Base-by-base conservation (phyloP, 164 flowering plant genomes). In the Piper betle region DNA sequence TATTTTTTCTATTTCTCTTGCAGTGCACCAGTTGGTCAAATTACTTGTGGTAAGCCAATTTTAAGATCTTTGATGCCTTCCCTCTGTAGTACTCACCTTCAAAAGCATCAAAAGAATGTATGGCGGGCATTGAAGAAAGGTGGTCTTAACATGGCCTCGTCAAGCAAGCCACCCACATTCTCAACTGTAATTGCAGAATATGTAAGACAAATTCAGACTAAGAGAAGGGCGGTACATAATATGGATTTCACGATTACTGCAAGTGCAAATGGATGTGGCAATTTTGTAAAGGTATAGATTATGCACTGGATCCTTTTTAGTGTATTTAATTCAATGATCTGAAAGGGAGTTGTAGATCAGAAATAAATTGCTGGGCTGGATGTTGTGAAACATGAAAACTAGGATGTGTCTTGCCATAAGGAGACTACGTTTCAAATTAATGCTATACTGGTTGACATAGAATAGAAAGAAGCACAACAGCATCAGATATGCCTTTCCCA, bases 181-280 rank as follows among this genome's bases (percentile, higher is more conserved):
- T 94, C 88, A 78, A 78, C 79, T 43, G 48, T 91, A 57, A 74
- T 84, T 48, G 78, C 91, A 17, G 94, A 86, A 72, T 86, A 75
- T 69, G 89, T 88, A 2, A 77, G 69, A 12, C 82, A 82, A 60
- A 88, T 91, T 57, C 88, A 85, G 68, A 62, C 74, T 19, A 86
- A 78, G 68, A 81, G 97, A 74, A 78, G 79, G 69, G 80, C 70
- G n/a, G n/a, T 59, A 69, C 75, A 43, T 60, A 72, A 55, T 63
- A 74, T 62, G 12, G 55, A 42, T 63, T 46, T 42, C 8, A 62
- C 48, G 53, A 65, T 60, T 61, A 58, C 41, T 55, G 63, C 53
- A n/a, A 65, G 63, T 20, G 75, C 77, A 62, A 79, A 82, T 68
- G 85, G 74, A 43, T 64, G 59, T 50, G 52, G 39, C 53, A 52